Evolutionary conservation across 768 basidiomycete species (phyloP).

Genomic region (Pulveroboletus frians): DNA sequence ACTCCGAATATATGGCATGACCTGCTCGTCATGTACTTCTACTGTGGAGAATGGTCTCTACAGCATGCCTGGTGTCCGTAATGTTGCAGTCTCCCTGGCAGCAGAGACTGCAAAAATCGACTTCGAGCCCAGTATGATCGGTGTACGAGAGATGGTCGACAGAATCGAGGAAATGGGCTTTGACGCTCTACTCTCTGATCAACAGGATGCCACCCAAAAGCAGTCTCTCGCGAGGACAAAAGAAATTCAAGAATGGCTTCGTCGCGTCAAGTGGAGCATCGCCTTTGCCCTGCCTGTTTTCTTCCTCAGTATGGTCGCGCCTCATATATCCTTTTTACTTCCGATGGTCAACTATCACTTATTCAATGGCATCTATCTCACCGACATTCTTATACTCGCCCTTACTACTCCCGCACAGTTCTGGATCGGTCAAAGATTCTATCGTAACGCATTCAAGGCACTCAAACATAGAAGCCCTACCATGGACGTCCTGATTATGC

Average conservation of each 20-base stretch:
- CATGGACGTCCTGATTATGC: slow-evolving; percentile 96
- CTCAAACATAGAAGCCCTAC: slow-evolving; percentile 86
- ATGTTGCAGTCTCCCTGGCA: slow-evolving; percentile 68
- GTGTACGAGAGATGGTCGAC: slow-evolving; percentile 85
- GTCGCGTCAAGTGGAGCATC: slow-evolving; percentile 67
- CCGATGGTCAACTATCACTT: slow-evolving; percentile 47
- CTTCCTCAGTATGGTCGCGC: slow-evolving; percentile 81
- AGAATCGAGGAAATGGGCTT: slow-evolving; percentile 85
- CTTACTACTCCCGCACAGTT: slow-evolving; percentile 92
- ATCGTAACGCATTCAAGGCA: slow-evolving; percentile 85
- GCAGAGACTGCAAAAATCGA: slow-evolving; percentile 70
- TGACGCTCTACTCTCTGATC: slow-evolving; percentile 79
- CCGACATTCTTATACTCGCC: slow-evolving; percentile 68
- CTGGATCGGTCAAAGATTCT: slow-evolving; percentile 85
- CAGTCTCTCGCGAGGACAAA: slow-evolving; percentile 82
- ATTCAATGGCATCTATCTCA: slow-evolving; percentile 68
- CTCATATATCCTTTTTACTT: slow-evolving; percentile 57
- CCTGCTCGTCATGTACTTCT: slow-evolving; percentile 74
- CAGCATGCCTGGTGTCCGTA: slow-evolving; percentile 66
- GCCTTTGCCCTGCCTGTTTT: slow-evolving; percentile 92
- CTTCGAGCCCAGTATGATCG: slow-evolving; percentile 69
- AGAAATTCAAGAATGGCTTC: slow-evolving; percentile 88
- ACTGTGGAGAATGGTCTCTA: slow-evolving; percentile 69
- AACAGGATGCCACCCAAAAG: slow-evolving; percentile 77
- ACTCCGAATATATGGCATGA: slow-evolving; percentile 88